Conservation (phyloP, 2,329 filamentous ascomycete genomes). For the Paecilomyces niveus region DNA sequence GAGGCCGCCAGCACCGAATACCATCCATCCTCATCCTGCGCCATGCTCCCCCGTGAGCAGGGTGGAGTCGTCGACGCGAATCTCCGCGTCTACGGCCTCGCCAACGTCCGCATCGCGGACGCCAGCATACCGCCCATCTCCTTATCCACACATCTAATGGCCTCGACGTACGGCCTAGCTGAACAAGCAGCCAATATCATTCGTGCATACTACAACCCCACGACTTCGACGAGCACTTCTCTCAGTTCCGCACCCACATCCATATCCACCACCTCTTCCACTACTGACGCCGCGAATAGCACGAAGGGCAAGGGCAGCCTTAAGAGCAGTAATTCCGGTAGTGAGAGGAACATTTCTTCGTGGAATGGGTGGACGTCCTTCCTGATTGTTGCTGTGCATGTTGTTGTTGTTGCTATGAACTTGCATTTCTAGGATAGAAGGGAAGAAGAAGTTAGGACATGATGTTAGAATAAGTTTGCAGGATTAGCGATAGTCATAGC, state of each 20-base stretch:
- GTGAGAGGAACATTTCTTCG: too few species aligned
- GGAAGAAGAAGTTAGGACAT: too few species aligned
- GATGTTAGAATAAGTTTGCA: too few species aligned
- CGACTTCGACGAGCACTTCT: neutral
- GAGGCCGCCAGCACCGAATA: constrained; percentile 14
- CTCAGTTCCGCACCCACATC: neutral
- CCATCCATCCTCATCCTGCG: constrained; percentile 19
- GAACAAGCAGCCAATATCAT: constrained; percentile 23
- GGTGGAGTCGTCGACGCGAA: constrained; percentile 22
- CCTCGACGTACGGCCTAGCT: constrained; percentile 26
- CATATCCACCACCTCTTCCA: neutral
- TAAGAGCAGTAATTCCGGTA: neutral
- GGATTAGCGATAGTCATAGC: too few species aligned
- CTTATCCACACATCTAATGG: constrained; percentile 27
- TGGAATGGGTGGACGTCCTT: too few species aligned
- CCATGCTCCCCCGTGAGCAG: constrained; percentile 18
- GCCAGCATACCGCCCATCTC: constrained; percentile 21
- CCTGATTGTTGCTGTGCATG: too few species aligned
- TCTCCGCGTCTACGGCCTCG: constrained; percentile 21
- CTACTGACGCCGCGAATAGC: neutral
- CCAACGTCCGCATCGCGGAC: constrained; percentile 23
- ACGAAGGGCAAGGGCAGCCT: neutral
- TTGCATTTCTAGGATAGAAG: too few species aligned
- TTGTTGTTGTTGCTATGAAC: too few species aligned
- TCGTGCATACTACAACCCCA: constrained; percentile 14